Evolutionary conservation across 2,329 filamentous ascomycete genomes (phyloP).

Genomic region (Beauveria asiatica): DNA sequence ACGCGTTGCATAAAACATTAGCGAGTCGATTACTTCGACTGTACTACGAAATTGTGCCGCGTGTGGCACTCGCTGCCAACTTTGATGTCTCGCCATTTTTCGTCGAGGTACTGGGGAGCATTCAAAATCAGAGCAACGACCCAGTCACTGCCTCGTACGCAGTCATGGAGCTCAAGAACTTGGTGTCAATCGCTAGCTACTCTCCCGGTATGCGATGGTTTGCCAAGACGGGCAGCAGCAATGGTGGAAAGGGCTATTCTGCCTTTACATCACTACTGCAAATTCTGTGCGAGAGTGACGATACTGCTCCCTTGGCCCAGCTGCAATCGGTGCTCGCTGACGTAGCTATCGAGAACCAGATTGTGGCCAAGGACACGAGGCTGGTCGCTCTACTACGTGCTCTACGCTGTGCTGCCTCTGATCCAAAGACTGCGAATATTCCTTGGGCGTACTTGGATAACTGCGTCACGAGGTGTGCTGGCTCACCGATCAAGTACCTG

Average conservation of each 20-base stretch:
- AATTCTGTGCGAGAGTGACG: conserved; percentile 24
- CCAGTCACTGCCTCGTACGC: conserved; percentile 44
- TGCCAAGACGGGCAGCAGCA: conserved; percentile 55
- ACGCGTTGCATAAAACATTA: conserved; percentile 68
- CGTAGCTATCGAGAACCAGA: conserved; percentile 55
- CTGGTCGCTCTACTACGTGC: conserved; percentile 38
- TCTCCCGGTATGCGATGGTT: conserved; percentile 90
- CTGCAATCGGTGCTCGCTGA: conserved; percentile 49
- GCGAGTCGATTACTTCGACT: conserved; percentile 68
- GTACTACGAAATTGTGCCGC: conserved; percentile 79
- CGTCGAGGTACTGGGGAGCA: conserved; percentile 54
- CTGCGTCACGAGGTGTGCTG: conserved; percentile 66
- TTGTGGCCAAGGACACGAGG: conserved; percentile 47
- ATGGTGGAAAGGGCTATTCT: conserved; percentile 36
- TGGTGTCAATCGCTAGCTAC: conserved; percentile 70
- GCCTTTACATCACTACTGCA: conserved; percentile 65
- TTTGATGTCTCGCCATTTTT: conserved; percentile 81
- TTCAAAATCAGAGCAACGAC: conserved; percentile 47
- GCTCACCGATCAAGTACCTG: conserved; percentile 74
- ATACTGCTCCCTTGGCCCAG: conserved; percentile 29
- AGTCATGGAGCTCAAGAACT: conserved; percentile 68
- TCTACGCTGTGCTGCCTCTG: conserved; percentile 18
- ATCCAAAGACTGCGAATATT: conserved; percentile 24
- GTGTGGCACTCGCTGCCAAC: conserved; percentile 70
- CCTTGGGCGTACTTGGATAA: conserved; percentile 74